Base-by-base conservation (phyloP, 441 rosid genomes). In the Jatropha multifida region DNA sequence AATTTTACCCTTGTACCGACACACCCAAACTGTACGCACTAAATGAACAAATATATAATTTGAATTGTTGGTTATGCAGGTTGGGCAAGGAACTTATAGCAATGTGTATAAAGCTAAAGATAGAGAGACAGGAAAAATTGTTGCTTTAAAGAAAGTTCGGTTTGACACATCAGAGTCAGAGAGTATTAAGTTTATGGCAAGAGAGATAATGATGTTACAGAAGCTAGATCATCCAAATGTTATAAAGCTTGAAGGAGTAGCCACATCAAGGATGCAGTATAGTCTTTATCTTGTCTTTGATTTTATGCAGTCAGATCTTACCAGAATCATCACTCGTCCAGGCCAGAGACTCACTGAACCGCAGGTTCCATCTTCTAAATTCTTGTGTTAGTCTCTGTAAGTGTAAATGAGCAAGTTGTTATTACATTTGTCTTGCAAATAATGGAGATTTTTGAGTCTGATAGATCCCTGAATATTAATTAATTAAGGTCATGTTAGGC, bases 11-110 rank as follows among this genome's bases (percentile, higher is more conserved):
- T 32, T 32, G 32, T 0, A 32, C 0, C 32, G 32, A 32, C 32
- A 2, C 32, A 32, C 32, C 2, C 32, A 1, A 1, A 32, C 32
- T 32, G 32, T 32, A 32, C 2, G 32, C 32, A 32, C 32, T 32
- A 1, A 32, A 32, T 32, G 32, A 32, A 32, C 32, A 32, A 32
- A 32, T 32, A 32, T 32, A 32, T 32, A 4, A 7, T 4, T 26
- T 32, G 9, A 48, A 48, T 46, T 41, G 7, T 71, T 41, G 9
- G 46, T 32, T 67, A 20, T 81, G 79, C 85, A 93, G 98, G 20
- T 89, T 55, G 97, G 97, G 61, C 98, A 90, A 20, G 98, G 98
- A 79, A 94, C 97, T 42, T 90, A 90, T 63, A 92, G 97, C 87
- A 92, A 90, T 80, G 97, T 94, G 74, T 92, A 94, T 77, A 90